phyloP scores from a whole-genome alignment of 2,329 filamentous ascomycete species.

The Ophiostoma piceae region DNA sequence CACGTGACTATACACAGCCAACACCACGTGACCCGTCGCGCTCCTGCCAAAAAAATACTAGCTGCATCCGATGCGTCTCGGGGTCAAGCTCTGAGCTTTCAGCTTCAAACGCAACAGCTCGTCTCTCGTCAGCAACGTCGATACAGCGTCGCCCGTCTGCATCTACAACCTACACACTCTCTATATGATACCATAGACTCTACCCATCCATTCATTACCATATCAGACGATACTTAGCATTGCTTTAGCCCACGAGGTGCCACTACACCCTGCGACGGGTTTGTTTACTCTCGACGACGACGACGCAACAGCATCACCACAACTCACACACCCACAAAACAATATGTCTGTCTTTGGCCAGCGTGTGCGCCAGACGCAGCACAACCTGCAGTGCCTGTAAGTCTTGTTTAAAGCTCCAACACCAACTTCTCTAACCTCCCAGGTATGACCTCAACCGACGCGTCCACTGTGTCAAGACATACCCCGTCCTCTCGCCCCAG shows the following conservation, averaged over 20 bases:
- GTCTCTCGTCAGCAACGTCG: neutral
- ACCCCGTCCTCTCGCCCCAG: slow-evolving; percentile 57
- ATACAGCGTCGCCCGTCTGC: neutral
- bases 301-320: neutral
- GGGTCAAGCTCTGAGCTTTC: slow-evolving; percentile 20
- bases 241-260: neutral
- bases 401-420: neutral
- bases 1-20: neutral
- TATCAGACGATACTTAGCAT: neutral
- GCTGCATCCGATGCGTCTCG: slow-evolving; percentile 4
- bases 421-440: neutral
- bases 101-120: slow-evolving; percentile 20
- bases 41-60: slow-evolving; percentile 5
- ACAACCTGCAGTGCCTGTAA: slow-evolving; percentile 38
- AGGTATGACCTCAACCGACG: slow-evolving; percentile 57
- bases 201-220: neutral
- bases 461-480: slow-evolving; percentile 55
- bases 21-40: neutral
- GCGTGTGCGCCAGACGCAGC: slow-evolving; percentile 36
- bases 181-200: neutral
- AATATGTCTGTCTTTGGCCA: slow-evolving; percentile 29
- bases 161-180: neutral
- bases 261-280: slow-evolving; percentile 6
- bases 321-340: neutral
- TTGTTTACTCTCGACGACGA: slow-evolving; percentile 6